Base-by-base conservation (phyloP, 352 stramenopile genomes). In the Hyaloperonospora brassicae region DNA sequence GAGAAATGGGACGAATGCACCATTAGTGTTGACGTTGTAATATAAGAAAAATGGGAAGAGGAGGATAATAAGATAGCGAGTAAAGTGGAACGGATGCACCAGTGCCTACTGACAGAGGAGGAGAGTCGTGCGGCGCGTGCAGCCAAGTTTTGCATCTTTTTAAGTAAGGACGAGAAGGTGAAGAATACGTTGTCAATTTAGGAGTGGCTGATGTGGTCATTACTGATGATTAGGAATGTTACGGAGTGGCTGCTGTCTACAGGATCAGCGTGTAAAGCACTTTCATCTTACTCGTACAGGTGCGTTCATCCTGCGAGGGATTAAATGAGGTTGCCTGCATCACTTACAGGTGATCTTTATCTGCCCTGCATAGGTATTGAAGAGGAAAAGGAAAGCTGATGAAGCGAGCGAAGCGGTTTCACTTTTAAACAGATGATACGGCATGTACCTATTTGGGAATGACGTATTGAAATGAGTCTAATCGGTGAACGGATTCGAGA, bases 111-210 rank as follows among this genome's bases (percentile, higher is more conserved):
- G 59, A 85, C 80, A 38, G 80, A 91, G 54, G 73, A 87, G 35
- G 77, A 90, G 55, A 93, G 91, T 66, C 73, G 79, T 52, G 84
- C 79, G 54, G 69, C 69, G 1, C 79, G 83, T 30, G 83, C 83
- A 3, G 80, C 81, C 47, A 93, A 93, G 61, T 93, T 86, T 54
- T 77, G 79, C 42, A 82, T 89, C 50, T 77, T 79, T 11, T 55
- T 79, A 49, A 80, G 80, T 50, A 62, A 84, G 41, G 66, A 89
- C 61, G 90, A 91, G 57, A 87, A 87, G 68, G 77, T 90, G 57
- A 21, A 55, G 34, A 35, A 24, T 3, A 8, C 14, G 22, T 2
- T 39, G 30, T 23, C 30, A 24, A 14, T n/a, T 7, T 13, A 23
- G 22, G 44, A 9, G 21, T 11, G 31, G 46, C 5, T 11, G 55